Percentiles rank a stretch among this genome's conserved stretches.
Evolutionary conservation across 2,329 filamentous ascomycete genomes (phyloP).

Genomic region (Lomentospora prolificans): DNA sequence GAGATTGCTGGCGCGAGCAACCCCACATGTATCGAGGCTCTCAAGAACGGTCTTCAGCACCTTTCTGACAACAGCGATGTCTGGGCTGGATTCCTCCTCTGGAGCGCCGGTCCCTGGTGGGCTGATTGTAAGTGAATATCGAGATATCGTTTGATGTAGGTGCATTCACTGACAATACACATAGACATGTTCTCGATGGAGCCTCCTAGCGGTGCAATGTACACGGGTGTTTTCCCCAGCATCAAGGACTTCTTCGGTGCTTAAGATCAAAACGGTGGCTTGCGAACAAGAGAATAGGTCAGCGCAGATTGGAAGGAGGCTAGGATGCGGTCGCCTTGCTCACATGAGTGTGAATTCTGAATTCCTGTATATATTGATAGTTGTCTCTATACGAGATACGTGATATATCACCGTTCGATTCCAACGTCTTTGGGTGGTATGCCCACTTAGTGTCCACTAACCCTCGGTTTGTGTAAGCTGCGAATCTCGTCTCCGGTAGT

Average conservation of each 20-base stretch:
- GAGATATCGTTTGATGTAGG: not conserved
- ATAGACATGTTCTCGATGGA: constrained; percentile 35
- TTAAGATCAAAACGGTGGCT: too few relatives aligned
- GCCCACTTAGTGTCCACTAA: too few relatives aligned
- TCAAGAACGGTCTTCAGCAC: constrained; percentile 41
- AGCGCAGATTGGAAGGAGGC: too few relatives aligned
- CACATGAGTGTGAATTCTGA: not conserved
- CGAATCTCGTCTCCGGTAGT: too few relatives aligned
- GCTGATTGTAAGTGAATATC: constrained; percentile 20
- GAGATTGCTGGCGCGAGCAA: constrained; percentile 49
- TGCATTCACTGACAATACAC: too few relatives aligned
- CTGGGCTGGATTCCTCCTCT: constrained; percentile 49
- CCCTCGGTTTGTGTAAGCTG: too few relatives aligned
- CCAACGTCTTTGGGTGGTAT: too few relatives aligned
- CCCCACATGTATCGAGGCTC: constrained; percentile 36
- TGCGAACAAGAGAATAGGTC: too few relatives aligned
- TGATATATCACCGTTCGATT: not conserved
- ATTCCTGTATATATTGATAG: not conserved
- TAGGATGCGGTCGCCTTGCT: not conserved
- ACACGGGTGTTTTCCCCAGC: constrained; percentile 6
- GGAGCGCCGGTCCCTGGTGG: constrained; percentile 52
- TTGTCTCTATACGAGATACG: not conserved
- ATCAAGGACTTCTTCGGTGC: constrained; percentile 3
- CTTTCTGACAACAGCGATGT: constrained; percentile 46
- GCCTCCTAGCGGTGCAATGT: constrained; percentile 27